Evolutionary conservation across 345 rosid genomes (phyloP), one percentile per base, ranked within the genome.

Genomic region (Citrus cavaleriei): DNA sequence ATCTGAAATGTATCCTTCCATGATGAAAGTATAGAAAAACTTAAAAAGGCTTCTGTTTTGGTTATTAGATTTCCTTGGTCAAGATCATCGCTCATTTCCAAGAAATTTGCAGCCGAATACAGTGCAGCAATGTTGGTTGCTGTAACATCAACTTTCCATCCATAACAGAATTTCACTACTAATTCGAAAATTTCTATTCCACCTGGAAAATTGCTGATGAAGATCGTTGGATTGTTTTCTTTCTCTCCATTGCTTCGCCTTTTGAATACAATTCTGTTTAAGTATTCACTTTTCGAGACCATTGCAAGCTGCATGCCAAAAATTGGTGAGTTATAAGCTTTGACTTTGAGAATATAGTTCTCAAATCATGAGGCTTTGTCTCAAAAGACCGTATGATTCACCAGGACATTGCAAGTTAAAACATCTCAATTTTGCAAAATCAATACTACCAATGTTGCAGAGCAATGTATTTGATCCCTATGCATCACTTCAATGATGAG

Each of bases 1-100:
- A 89, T 65, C 38, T 77, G 85, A 74, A 87, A 86, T 34, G 63
- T 82, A 73, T 84, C 90, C 69, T 87, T 84, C 91, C 90, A 87
- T 4, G 91, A 88, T n/a, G 87, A 80, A 12, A 86, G 70, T 10
- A 89, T 46, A 27, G 86, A 40, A 65, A 78, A 87, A 32, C 76
- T 82, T 1, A 88, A 66, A 42, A 88, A 88, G 21, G 86, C 78
- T 27, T 86, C 88, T 12, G 91, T 69, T 72, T 81, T 84, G 42
- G 85, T 78, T 64, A 85, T 74, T 70, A 91, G 87, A 77, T 88
- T 91, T 34, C 84, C 86, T 72, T 78, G 70, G 54, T 70, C 81
- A 80, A 86, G 72, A 79, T 85, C 89, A 58, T 86, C 87, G 34
- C 76, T 84, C 95, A 89, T 89, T 83, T 89, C 91, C 78, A 89